phyloP scores from a whole-genome alignment of 352 stramenopile genomes.

The Globisporangium apiculatum region DNA sequence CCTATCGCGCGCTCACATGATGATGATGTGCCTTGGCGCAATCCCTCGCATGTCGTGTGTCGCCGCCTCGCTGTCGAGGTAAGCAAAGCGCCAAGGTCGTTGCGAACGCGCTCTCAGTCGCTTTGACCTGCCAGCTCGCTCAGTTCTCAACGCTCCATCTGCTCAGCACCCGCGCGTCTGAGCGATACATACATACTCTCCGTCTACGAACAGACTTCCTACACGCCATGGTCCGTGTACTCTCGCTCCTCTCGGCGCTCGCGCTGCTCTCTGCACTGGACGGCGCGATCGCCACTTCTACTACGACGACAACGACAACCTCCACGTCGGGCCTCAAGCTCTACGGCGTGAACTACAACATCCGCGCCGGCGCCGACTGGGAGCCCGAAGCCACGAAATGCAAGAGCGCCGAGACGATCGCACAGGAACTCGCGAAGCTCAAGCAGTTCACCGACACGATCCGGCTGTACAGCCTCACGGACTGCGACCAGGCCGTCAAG shows the following conservation, averaged over 20 bases:
- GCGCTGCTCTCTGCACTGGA: not conserved
- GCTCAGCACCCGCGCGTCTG: not conserved
- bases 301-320: conserved; percentile 14
- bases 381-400: conserved; percentile 39
- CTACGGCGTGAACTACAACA: conserved; percentile 73
- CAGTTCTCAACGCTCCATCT: conserved; percentile 1
- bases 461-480: conserved; percentile 40
- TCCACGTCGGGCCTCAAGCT: conserved; percentile 20
- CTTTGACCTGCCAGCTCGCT: not conserved
- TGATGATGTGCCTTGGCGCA: no score
- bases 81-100: no score
- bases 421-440: conserved; percentile 35
- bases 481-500: conserved; percentile 41
- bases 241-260: conserved; percentile 1
- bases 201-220: not conserved
- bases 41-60: no score
- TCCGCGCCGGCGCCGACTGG: conserved; percentile 47
- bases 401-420: conserved; percentile 40
- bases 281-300: not conserved
- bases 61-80: no score
- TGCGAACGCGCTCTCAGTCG: no score
- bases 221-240: conserved; percentile 1
- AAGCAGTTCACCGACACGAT: conserved; percentile 31
- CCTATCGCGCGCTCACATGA: no score
- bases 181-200: not conserved